Evolutionary conservation across 257 asterid species (phyloP), one percentile per base, ranked within the genome.

Genomic region (Handroanthus guayacan): DNA sequence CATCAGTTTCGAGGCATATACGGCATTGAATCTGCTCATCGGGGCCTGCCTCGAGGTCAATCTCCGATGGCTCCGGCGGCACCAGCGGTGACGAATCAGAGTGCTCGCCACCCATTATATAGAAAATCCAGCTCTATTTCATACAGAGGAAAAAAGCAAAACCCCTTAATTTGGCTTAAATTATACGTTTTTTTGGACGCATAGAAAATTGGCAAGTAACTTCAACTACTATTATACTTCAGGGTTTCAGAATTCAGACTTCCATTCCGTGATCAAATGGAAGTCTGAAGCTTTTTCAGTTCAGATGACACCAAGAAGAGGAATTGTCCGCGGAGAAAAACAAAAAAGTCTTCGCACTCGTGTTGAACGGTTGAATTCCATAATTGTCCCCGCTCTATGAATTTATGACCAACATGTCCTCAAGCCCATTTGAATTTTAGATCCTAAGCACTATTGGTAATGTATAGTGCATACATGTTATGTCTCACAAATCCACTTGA

Each of bases 21-120:
- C 99, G 95, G 87, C 99, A 94, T 43, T 94, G 99, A 81, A 92
- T 92, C 84, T 94, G 99, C 70, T 94, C 99, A 13, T 81, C 91
- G 3, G 97, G 93, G 39, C 99, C 99, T 31, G 92, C 94, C 87
- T 94, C 99, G 47, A 94, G 96, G 85, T 94, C 99, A 78, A 94
- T 86, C 80, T 89, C 99, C 6, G 90, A 88, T 50, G 84, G 84
- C 51, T 82, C 88, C 67, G 99, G 99, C 79, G 97, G 83, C 74
- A 83, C 71, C 75, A 94, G 78, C 73, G 96, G 97, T 67, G 85
- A 84, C 39, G 97, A 86, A 18, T 90, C 99, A 10, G 89, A 85
- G 51, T 18, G 85, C 70, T 86, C 84, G 18, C 37, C 91, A 67
- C 79, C 86, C 97, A 89, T 91, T 67, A 58, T 62, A 5, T 39